phyloP scores from a whole-genome alignment of 2,329 filamentous ascomycete genomes.

The Neopestalotiopsis sp. region DNA sequence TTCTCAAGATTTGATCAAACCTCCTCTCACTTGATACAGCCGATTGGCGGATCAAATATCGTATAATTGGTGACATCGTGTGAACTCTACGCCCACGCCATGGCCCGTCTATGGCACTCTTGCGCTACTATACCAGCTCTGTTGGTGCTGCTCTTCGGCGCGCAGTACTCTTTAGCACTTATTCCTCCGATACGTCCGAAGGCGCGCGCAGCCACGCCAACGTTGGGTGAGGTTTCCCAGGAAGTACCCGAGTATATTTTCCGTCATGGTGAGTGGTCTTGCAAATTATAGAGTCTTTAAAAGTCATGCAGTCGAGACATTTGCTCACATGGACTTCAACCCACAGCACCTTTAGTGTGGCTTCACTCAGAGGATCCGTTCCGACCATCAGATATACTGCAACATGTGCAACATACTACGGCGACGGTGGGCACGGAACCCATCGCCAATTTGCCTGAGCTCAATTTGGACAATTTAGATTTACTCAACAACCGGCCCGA shows the following conservation, averaged over 20 bases:
- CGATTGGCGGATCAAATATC: background rate
- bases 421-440: background rate
- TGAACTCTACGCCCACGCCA: background rate
- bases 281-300: background rate
- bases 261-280: background rate
- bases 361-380: slow-evolving; percentile 16
- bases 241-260: slow-evolving; percentile 8
- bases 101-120: background rate
- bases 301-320: background rate
- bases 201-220: background rate
- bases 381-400: slow-evolving; percentile 12
- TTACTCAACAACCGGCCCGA: background rate
- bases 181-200: background rate
- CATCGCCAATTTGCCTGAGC: background rate
- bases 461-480: slow-evolving; percentile 8
- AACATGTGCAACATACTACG: slow-evolving; percentile 9
- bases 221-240: background rate
- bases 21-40: too few species aligned
- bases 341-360: slow-evolving; percentile 1
- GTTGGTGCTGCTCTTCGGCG: background rate
- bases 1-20: background rate
- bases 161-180: background rate
- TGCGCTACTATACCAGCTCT: background rate
- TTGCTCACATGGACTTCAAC: background rate
- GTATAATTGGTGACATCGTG: background rate